Evolutionary conservation across 768 basidiomycete species (phyloP).

Genomic region (Butyriboletus loyo): DNA sequence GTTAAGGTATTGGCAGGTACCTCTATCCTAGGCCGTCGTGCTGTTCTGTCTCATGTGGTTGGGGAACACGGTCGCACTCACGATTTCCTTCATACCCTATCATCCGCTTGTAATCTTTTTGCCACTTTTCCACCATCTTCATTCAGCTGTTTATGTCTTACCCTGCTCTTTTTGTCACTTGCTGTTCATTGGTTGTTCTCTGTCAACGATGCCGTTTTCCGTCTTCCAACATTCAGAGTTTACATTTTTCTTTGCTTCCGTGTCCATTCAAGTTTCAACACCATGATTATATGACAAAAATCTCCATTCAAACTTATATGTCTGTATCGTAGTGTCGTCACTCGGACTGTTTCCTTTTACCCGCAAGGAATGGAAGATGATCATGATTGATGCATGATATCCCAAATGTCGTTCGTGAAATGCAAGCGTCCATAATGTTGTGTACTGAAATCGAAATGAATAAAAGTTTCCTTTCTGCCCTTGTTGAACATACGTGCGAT

Average conservation of each 20-base stretch:
- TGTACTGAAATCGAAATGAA: background rate
- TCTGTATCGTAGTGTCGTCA: slow-evolving; percentile 30
- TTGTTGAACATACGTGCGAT: background rate
- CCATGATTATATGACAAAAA: slow-evolving; percentile 28
- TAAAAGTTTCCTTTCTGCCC: background rate
- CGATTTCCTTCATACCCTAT: slow-evolving; percentile 30
- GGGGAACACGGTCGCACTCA: slow-evolving; percentile 5
- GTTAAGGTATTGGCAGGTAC: slow-evolving; percentile 31
- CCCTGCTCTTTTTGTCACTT: slow-evolving; percentile 19
- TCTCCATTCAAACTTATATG: slow-evolving; percentile 20
- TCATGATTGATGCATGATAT: slow-evolving; percentile 28
- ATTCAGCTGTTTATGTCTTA: slow-evolving; percentile 21
- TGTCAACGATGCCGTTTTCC: background rate
- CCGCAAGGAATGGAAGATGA: slow-evolving; percentile 27
- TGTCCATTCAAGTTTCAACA: slow-evolving; percentile 8
- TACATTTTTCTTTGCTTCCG: slow-evolving; percentile 1
- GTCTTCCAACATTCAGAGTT: background rate
- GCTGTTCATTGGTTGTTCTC: slow-evolving; percentile 18
- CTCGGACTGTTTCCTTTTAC: slow-evolving; percentile 16
- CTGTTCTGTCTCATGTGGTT: background rate
- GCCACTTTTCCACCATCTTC: slow-evolving; percentile 3
- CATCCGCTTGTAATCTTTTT: slow-evolving; percentile 21
- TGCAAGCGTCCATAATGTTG: slow-evolving; percentile 4
- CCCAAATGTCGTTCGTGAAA: slow-evolving; percentile 1
- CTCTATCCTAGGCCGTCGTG: slow-evolving; percentile 8